These are phyloP conservation scores for Rosa multiflora DNA, from an alignment of 306 rosid genomes.

Conservation along the genomic window DNA sequence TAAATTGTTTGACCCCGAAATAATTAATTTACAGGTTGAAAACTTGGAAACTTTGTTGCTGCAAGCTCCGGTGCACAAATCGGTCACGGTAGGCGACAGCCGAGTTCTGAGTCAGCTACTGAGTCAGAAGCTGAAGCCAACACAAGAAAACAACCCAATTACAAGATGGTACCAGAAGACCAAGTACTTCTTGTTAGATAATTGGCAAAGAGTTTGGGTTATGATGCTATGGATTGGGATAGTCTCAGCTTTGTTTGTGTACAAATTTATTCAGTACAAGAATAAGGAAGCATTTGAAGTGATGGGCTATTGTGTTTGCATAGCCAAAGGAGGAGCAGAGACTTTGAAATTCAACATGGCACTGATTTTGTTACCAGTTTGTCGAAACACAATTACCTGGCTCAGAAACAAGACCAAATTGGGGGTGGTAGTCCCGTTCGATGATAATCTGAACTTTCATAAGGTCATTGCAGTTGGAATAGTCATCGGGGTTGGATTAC, in stretches of 20 bases:
- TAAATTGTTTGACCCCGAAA: not conserved
- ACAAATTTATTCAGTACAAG: slow-evolving; percentile 52
- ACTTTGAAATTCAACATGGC: slow-evolving; percentile 68
- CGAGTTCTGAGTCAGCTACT: slow-evolving; percentile 47
- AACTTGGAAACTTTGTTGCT: slow-evolving; percentile 49
- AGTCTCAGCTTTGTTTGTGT: slow-evolving; percentile 37
- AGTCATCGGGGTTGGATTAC: slow-evolving; percentile 44
- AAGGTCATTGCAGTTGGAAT: slow-evolving; percentile 48
- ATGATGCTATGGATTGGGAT: slow-evolving; percentile 46
- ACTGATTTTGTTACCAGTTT: slow-evolving; percentile 50
- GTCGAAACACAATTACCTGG: slow-evolving; percentile 72
- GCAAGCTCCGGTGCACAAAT: slow-evolving; percentile 50
- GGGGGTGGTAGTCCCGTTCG: slow-evolving; percentile 49
- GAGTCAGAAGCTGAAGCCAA: slow-evolving; percentile 60
- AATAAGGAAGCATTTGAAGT: slow-evolving; percentile 35
- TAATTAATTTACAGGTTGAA: slow-evolving; percentile 28
- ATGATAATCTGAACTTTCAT: slow-evolving; percentile 60
- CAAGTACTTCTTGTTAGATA: slow-evolving; percentile 46
- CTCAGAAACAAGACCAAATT: slow-evolving; percentile 59
- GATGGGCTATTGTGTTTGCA: slow-evolving; percentile 59
- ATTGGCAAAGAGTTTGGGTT: slow-evolving; percentile 63
- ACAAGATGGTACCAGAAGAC: slow-evolving; percentile 23
- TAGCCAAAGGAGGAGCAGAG: slow-evolving; percentile 69
- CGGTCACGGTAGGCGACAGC: slow-evolving; percentile 50
- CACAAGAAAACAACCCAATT: slow-evolving; percentile 39